phyloP scores from a whole-genome alignment of 495 filamentous ascomycete species.

The Geopyxis carbonaria region DNA sequence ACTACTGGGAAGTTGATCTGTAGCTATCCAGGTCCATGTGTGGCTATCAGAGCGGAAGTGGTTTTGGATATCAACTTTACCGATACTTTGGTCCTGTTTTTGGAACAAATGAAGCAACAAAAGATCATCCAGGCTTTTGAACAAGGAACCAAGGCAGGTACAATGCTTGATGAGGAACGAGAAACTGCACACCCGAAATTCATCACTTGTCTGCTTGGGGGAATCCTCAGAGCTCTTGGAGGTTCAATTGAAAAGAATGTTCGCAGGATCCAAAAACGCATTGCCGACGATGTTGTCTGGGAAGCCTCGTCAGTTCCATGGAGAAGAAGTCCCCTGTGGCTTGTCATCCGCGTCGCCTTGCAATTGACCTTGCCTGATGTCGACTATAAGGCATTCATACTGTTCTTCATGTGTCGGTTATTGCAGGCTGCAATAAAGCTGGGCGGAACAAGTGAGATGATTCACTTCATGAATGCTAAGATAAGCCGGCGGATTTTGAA shows the following conservation, averaged over 20 bases:
- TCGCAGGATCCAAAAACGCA: conserved; percentile 36
- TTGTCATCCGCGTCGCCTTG: conserved; percentile 39
- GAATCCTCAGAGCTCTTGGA: conserved; percentile 32
- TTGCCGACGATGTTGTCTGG: conserved; percentile 46
- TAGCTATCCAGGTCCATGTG: conserved; percentile 37
- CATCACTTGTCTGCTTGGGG: conserved; percentile 38
- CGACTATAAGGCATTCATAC: conserved; percentile 41
- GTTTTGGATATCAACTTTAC: conserved; percentile 29
- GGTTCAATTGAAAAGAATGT: conserved; percentile 7
- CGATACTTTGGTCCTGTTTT: conserved; percentile 27
- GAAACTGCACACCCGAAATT: conserved; percentile 39
- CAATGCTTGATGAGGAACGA: conserved; percentile 31
- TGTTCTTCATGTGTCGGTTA: conserved; percentile 33
- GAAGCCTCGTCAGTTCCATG: conserved; percentile 30
- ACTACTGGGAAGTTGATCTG: conserved; percentile 36
- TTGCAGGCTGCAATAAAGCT: conserved; percentile 19
- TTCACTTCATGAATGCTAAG: conserved; percentile 36
- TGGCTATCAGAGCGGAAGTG: conserved; percentile 24
- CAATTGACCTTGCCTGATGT: conserved; percentile 26
- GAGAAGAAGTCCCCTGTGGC: conserved; percentile 41
- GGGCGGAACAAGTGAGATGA: conserved; percentile 22
- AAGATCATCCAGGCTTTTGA: conserved; percentile 25
- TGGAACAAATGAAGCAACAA: conserved; percentile 34
- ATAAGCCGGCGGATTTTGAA: conserved; percentile 34
- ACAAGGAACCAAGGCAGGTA: conserved; percentile 30